Evolutionary conservation across 2,329 filamentous ascomycete species (phyloP).

Genomic region (Ophioceras dolichostomum): DNA sequence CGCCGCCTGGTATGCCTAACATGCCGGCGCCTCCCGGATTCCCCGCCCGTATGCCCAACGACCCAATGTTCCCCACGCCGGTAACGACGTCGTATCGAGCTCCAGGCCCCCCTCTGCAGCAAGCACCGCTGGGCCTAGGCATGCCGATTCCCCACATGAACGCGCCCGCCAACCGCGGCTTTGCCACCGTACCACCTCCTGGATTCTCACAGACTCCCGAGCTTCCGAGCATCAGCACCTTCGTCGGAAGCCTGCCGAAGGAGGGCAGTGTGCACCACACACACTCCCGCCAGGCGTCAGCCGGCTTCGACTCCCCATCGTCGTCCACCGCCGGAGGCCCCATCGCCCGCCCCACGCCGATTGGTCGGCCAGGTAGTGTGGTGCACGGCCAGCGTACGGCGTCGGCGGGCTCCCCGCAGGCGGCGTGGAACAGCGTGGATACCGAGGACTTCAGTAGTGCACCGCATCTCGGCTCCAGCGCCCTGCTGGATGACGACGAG

Average conservation of each 20-base stretch:
- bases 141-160: conserved; percentile 1
- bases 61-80: conserved; percentile 23
- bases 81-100: conserved; percentile 13
- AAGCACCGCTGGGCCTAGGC: neutral
- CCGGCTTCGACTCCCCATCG: conserved; percentile 46
- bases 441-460: conserved; percentile 44
- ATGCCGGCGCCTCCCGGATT: conserved; percentile 43
- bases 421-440: conserved; percentile 47
- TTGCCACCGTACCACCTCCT: conserved; percentile 8
- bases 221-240: conserved; percentile 1
- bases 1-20: conserved; percentile 17
- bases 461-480: conserved; percentile 74
- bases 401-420: conserved; percentile 10
- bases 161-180: neutral
- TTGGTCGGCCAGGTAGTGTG: conserved; percentile 73
- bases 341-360: conserved; percentile 73
- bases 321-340: conserved; percentile 46
- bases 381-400: conserved; percentile 35
- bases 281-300: conserved; percentile 67
- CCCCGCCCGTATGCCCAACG: conserved; percentile 27
- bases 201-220: conserved; percentile 2
- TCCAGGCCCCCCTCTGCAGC: neutral
- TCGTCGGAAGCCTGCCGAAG: conserved; percentile 13
- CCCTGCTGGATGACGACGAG: conserved; percentile 67
- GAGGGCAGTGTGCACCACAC: conserved; percentile 31